Evolutionary conservation across 202 grass and related monocot genomes (phyloP), one percentile per base, ranked within the genome.

Genomic region (Setaria viridis): DNA sequence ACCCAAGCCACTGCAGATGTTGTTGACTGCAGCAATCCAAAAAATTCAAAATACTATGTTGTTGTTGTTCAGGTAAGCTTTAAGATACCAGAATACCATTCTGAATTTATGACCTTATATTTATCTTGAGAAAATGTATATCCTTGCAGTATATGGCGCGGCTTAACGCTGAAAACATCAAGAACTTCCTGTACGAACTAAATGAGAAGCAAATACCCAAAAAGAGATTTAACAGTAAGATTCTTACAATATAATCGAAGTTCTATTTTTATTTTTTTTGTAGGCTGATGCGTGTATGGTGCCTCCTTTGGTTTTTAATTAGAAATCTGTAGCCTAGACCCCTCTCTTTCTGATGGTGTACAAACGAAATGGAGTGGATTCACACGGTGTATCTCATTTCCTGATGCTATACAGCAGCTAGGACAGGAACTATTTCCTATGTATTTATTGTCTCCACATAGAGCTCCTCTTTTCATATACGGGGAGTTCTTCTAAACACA

Each of bases 31-130:
- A 96, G 88, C 58, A 87, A 99, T 81, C 97, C 70, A 19, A 99
- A 95, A 43, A 94, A 99, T 90, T 99, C 93, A 67, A 99, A 99
- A 83, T 99, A 96, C 83, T 99, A 99, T 87, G 88, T 96, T 13
- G 69, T 99, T 77, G 89, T 99, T 67, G 84, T 99, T 88, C 97
- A 96, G 93, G 97, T 96, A 89, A 84, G 49, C 85, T 69, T 81
- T 79, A 86, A 70, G n/a, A 83, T 60, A 33, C 46, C 14, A 66
- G 39, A 51, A 30, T 53, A 47, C 66, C 68, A 80, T 77, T 20
- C 55, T 70, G 69, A 58, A 19, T 77, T 62, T 71, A 33, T 34
- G n/a, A 46, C 17, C 46, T 20, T 53, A 15, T 72, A 50, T 82
- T 79, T 84, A 47, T 72, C 4, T 50, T 83, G 17, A 70, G 65